Percentiles rank a stretch among this genome's conserved stretches.
Evolutionary conservation across 345 rosid genomes (phyloP).

Genomic region (Noccaea bulbosa): DNA sequence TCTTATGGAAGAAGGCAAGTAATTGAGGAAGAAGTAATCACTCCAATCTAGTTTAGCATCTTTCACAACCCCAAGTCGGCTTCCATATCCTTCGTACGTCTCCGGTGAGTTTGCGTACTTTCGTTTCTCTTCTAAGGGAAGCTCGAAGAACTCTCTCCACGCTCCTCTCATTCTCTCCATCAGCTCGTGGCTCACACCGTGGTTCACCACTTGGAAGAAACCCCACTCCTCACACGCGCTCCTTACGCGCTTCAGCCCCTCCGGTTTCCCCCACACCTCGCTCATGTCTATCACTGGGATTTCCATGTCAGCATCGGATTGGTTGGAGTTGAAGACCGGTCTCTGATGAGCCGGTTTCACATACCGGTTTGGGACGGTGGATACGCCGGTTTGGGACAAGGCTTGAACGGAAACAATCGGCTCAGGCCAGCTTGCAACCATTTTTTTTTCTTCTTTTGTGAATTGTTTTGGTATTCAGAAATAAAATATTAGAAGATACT

Average conservation of each 20-base stretch:
- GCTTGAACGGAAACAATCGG: constrained; percentile 88
- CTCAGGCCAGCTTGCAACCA: constrained; percentile 75
- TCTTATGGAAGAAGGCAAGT: constrained; percentile 55
- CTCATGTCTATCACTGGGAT: constrained; percentile 72
- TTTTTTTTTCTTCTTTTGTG: neutral
- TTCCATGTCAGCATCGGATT: constrained; percentile 18
- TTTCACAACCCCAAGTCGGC: constrained; percentile 80
- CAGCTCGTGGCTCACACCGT: constrained; percentile 64
- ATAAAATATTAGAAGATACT: neutral
- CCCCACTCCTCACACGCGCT: constrained; percentile 85
- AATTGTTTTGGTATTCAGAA: neutral
- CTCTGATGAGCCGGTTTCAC: constrained; percentile 63
- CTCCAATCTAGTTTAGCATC: constrained; percentile 92
- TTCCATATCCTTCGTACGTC: constrained; percentile 93
- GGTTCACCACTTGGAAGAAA: constrained; percentile 90
- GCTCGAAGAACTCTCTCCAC: constrained; percentile 78
- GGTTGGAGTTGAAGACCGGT: constrained; percentile 38
- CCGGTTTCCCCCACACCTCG: constrained; percentile 32
- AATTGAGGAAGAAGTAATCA: constrained; percentile 84
- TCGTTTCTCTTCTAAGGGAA: constrained; percentile 70
- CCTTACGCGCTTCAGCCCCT: constrained; percentile 45
- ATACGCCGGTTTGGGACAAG: constrained; percentile 64
- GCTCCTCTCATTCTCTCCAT: constrained; percentile 56
- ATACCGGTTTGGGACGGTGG: constrained; percentile 61
- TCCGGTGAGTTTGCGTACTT: constrained; percentile 72